These are phyloP conservation scores for Pestalotiopsis sp. DNA, from an alignment of 2,329 filamentous ascomycete genomes.

Conservation along the genomic window DNA sequence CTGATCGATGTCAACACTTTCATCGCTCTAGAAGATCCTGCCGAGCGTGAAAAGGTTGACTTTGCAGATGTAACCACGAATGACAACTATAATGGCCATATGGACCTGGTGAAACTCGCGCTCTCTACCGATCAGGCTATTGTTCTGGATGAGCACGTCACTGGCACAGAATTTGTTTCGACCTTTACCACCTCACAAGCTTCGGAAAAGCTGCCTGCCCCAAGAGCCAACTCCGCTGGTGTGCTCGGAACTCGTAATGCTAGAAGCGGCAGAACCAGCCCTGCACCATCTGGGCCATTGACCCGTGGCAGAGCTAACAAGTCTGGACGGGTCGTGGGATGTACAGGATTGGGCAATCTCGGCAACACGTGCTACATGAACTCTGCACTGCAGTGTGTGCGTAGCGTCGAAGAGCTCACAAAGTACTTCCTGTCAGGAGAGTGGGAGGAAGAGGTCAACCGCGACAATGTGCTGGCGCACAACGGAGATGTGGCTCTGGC, in stretches of 20 bases:
- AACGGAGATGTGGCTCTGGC: conserved; percentile 83
- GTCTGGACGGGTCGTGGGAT: conserved; percentile 71
- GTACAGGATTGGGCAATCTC: conserved; percentile 83
- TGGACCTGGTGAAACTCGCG: conserved; percentile 66
- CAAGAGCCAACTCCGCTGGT: conserved; percentile 33
- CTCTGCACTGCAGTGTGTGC: conserved; percentile 90
- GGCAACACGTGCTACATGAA: conserved; percentile 99
- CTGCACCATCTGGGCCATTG: conserved; percentile 58
- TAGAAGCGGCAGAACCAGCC: conserved; percentile 72
- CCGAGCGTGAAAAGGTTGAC: conserved; percentile 65
- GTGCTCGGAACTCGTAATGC: conserved; percentile 39
- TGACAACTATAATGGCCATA: conserved; percentile 75
- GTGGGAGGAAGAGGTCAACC: conserved; percentile 81
- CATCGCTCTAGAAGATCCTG: conserved; percentile 60
- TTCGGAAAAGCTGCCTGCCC: conserved; percentile 38
- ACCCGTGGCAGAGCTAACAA: conserved; percentile 74
- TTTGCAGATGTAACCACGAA: conserved; percentile 73
- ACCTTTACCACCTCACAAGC: conserved; percentile 40
- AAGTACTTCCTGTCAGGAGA: conserved; percentile 82
- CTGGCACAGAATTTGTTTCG: conserved; percentile 60
- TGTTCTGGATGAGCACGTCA: conserved; percentile 80
- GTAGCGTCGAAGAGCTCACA: conserved; percentile 90
- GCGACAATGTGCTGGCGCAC: conserved; percentile 82
- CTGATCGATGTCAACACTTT: conserved; percentile 67
- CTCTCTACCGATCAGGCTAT: conserved; percentile 75